phyloP scores from a whole-genome alignment of 139 green algal species.

The Gonium pectorale region DNA sequence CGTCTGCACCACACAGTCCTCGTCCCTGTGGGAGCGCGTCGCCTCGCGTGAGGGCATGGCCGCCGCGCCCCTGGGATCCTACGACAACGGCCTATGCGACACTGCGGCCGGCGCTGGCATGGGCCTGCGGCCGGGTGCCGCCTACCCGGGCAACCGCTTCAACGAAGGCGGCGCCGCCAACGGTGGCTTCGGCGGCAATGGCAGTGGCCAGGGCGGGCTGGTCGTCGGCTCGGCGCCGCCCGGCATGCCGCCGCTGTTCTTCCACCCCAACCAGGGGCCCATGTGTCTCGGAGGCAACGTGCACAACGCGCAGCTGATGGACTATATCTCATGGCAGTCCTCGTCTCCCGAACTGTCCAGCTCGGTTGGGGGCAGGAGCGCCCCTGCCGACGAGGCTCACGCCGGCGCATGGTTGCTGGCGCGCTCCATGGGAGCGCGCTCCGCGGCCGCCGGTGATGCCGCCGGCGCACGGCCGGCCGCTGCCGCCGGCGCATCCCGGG shows the following conservation, averaged over 20 bases:
- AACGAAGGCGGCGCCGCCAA: neutral
- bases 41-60: too few species aligned
- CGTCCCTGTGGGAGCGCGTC: too few species aligned
- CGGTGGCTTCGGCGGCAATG: neutral
- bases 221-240: constrained; percentile 25
- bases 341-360: constrained; percentile 4
- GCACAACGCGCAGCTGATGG: too few species aligned
- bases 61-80: too few species aligned
- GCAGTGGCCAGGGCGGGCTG: neutral
- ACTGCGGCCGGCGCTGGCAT: neutral
- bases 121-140: too few species aligned
- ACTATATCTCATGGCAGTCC: constrained; percentile 13
- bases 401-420: neutral
- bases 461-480: too few species aligned
- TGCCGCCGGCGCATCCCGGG: neutral
- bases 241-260: neutral
- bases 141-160: neutral
- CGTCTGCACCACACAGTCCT: too few species aligned
- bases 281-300: too few species aligned
- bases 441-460: neutral
- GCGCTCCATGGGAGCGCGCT: neutral
- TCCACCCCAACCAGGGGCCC: too few species aligned
- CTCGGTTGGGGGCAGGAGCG: neutral
- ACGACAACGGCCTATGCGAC: too few species aligned
- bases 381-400: neutral